Base-by-base conservation (phyloP, 2,329 filamentous ascomycete species). In the Amesomyces nigricolor region DNA sequence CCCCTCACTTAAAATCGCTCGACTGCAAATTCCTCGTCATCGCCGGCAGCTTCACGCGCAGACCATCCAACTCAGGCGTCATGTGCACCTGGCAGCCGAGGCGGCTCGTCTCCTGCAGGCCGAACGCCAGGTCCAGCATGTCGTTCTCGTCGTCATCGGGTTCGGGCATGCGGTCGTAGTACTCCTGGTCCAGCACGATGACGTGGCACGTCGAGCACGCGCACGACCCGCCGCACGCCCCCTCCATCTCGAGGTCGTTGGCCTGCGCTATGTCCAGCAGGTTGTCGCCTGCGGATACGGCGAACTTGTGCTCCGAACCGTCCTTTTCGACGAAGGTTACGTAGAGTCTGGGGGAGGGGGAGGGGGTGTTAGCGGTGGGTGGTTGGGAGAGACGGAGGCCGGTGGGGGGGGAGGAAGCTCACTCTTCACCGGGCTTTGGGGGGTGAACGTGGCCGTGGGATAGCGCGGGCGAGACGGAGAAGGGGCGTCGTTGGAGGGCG, bases 1-100 rank as follows among this genome's bases (percentile, higher is more conserved):
- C n/a, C 30, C 32, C 29, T 72, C 64, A 70, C 66, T 78, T 75
- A 66, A 99, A 99, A 73, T 99, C 94, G 71, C 89, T 95, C 13
- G 90, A 89, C 74, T 99, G 94, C 73, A 99, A 67, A 68, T 99
- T 99, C 70, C 94, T 81, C 62, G 94, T 97, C 91, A 96, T 96
- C 38, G 84, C 85, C 11, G 94, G 94, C 66, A 99, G 73, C 71
- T 83, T 88, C 32, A 99, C 90, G 45, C 84, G 82, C 65, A 99
- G 61, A 0, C 94, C 94, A 68, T 97, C 88, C 61, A 97, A 73
- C 63, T 95, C 90, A 72, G 90, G 91, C 57, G 77, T 87, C 92
- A 99, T 96, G 68, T 83, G 78, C 26, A 99, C 88, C 75, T 96
- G 91, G 70, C 91, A 96, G 0, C 91, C 91, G 62, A 96, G 70